Evolutionary conservation across 176 grass and related monocot species (phyloP), one percentile per base, ranked within the genome.

Genomic region (Ampelocalamus luodianensis): DNA sequence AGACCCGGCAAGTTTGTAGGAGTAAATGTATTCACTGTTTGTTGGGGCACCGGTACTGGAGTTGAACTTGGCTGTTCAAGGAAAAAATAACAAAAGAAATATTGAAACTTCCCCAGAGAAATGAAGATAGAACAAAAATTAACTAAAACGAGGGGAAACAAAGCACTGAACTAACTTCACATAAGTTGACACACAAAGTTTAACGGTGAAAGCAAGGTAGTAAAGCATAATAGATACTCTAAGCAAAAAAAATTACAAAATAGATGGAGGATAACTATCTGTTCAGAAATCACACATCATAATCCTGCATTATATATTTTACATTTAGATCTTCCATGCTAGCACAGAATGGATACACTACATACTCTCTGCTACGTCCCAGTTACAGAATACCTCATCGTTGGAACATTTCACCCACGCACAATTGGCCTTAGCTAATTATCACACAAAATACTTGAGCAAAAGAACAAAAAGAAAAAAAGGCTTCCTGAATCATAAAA

Each of bases 21-120:
- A 88, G 91, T 91, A 84, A 96, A 99, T 72, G 91, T 46, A 81
- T 84, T 94, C 15, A 90, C 71, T 62, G 88, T 49, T 65, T 88
- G 93, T 46, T 84, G 93, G 29, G 88, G 64, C 15, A 50, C 80
- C 0, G 79, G 62, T 71, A 83, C 77, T 62, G 83, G 82, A 59
- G 44, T 51, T 49, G 92, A 80, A 84, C 18, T 90, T 94, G 68
- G 91, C 86, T 95, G 88, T 69, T 65, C 0, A 72, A 80, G 32
- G 24, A 50, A 71, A 71, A 65, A 55, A 36, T 36, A 20, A 79
- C 4, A 53, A 62, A 82, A 40, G 37, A 50, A 72, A 69, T 17
- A 78, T 43, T 14, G 13, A 76, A 8, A 59, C 27, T 18, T 76
- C 37, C 45, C 29, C 48, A 74, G 1, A 76, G 27, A 60, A 79